Evolutionary conservation across 148 eudicot genomes (phyloP), one percentile per base, ranked within the genome.

Genomic region (Chenopodium album): DNA sequence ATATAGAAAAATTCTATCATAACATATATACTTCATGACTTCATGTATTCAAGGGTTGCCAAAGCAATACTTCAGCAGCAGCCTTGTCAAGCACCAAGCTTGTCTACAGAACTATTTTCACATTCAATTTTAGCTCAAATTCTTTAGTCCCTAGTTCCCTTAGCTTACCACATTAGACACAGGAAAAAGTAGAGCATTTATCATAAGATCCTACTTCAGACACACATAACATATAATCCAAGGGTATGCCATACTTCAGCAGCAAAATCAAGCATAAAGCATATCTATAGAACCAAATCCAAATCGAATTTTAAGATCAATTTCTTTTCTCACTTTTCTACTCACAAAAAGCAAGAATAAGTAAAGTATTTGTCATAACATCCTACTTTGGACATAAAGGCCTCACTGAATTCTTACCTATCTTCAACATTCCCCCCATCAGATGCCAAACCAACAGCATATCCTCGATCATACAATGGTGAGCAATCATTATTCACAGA

Each of bases 401-500:
- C 52, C 65, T 47, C 64, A 65, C 19, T 75, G 5, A 79, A 65
- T 74, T 63, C 41, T 76, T 80, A 87, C 89, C 85, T 83, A 44
- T 78, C 78, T 37, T 81, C 74, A 71, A 3, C 69, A 37, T 52
- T 68, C 17, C 52, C 86, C 4, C 76, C 85, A 64, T 78, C 87
- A 80, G 84, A 75, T 54, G 75, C 83, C 86, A 85, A 80, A 52
- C 84, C 87, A 64, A 83, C 69, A 70, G 86, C 84, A 87, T 78
- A 88, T 41, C 75, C 88, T 72, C 88, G 80, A 77, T 88, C 85
- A 79, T 88, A 88, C 76, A 88, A 12, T 11, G 88, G 83, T 34
- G 81, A 59, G 76, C 81, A 71, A 41, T 84, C 85, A 68, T 80
- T 68, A 41, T 85, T 81, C 75, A 75, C 16, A 52, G 78, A 50